Conservation (phyloP, 2,329 filamentous ascomycete genomes). For the Microdochium trichocladiopsis region DNA sequence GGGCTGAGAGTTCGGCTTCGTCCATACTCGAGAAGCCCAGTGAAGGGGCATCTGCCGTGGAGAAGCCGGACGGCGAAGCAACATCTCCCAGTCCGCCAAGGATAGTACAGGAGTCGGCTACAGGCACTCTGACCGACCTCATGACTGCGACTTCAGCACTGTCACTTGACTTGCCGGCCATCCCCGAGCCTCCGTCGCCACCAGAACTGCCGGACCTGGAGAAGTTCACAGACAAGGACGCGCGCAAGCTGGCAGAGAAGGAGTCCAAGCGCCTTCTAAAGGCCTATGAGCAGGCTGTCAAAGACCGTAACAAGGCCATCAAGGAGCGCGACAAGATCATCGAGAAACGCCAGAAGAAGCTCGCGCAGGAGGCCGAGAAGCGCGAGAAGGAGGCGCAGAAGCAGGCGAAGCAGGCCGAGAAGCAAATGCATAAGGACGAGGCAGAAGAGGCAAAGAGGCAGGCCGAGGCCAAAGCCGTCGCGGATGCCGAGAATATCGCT, state of each 20-base stretch:
- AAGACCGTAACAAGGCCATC: slow-evolving; percentile 58
- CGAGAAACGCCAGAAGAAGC: slow-evolving; percentile 43
- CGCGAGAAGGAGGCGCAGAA: slow-evolving; percentile 32
- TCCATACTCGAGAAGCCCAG: not conserved
- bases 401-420: slow-evolving; percentile 20
- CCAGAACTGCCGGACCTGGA: slow-evolving; percentile 50
- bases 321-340: slow-evolving; percentile 55
- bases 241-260: slow-evolving; percentile 62
- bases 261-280: slow-evolving; percentile 58
- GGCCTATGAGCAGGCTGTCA: slow-evolving; percentile 58
- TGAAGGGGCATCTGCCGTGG: not conserved
- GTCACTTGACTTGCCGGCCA: slow-evolving; percentile 26
- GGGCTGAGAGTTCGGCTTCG: not conserved
- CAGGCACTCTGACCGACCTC: slow-evolving; percentile 4
- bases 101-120: not conserved
- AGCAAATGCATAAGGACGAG: slow-evolving; percentile 9
- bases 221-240: slow-evolving; percentile 54
- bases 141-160: slow-evolving; percentile 9
- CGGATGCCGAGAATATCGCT: not conserved
- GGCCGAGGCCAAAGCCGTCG: slow-evolving; percentile 9
- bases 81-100: not conserved
- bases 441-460: slow-evolving; percentile 14
- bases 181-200: slow-evolving; percentile 44
- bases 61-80: not conserved
- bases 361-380: slow-evolving; percentile 31